Evolutionary conservation across 2,329 filamentous ascomycete species (phyloP).

Genomic region (Chrysoporthe austroafricana): DNA sequence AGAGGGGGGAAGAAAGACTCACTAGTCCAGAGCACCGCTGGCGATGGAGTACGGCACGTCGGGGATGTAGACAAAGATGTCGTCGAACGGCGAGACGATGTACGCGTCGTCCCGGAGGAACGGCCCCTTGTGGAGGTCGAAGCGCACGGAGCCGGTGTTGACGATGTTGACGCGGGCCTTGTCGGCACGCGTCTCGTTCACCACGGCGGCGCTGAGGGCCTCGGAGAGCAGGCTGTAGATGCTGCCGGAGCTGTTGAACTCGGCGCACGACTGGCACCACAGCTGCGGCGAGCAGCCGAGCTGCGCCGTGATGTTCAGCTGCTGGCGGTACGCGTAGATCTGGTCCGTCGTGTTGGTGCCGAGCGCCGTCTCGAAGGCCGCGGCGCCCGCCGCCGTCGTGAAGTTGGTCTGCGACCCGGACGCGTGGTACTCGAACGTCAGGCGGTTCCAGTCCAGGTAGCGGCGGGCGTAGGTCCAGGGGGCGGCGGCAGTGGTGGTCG

Average conservation of each 20-base stretch:
- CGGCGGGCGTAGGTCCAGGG: slow-evolving; percentile 57
- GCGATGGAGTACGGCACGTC: slow-evolving; percentile 55
- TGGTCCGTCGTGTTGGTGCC: slow-evolving; percentile 31
- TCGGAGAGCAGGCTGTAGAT: slow-evolving; percentile 58
- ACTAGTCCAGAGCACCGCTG: slow-evolving; percentile 38
- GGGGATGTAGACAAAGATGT: slow-evolving; percentile 57
- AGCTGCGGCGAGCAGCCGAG: slow-evolving; percentile 63
- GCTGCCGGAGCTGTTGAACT: slow-evolving; percentile 55
- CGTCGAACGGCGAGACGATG: slow-evolving; percentile 59
- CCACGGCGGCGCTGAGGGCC: slow-evolving; percentile 54
- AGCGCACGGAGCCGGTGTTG: slow-evolving; percentile 65
- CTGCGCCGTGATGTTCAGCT: slow-evolving; percentile 55
- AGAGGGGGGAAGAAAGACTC: slow-evolving; percentile 13
- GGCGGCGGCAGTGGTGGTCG: slow-evolving; percentile 40
- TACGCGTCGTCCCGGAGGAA: slow-evolving; percentile 60
- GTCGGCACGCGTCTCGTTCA: slow-evolving; percentile 54
- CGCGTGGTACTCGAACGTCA: slow-evolving; percentile 68
- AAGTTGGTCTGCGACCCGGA: slow-evolving; percentile 37
- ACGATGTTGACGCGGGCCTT: slow-evolving; percentile 59
- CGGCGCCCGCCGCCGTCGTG: slow-evolving; percentile 16
- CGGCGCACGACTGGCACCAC: slow-evolving; percentile 61
- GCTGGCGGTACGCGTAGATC: slow-evolving; percentile 48
- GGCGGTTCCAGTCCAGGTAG: slow-evolving; percentile 71
- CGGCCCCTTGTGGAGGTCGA: slow-evolving; percentile 65
- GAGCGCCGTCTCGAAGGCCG: slow-evolving; percentile 30